Conservation (phyloP, 2,329 filamentous ascomycete species). For the Diaporthe vexans region DNA sequence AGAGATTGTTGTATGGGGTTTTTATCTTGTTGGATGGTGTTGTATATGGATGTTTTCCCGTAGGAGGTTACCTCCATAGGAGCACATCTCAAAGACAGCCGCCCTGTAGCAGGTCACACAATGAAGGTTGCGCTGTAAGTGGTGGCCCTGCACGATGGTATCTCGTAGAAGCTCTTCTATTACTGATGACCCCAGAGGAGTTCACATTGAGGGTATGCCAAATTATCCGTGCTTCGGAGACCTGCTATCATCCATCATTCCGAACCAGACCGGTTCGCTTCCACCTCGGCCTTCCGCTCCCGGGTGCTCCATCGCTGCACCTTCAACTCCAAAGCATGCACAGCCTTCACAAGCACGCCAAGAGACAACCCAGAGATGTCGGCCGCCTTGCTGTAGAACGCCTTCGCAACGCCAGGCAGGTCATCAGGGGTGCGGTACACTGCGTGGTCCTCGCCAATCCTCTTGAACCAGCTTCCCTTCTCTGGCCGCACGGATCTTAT, state of each 20-base stretch:
- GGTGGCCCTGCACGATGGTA: too few species aligned
- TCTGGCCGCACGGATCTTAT: slow-evolving; percentile 44
- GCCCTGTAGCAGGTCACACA: too few species aligned
- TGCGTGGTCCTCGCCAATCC: slow-evolving; percentile 53
- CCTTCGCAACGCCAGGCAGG: slow-evolving; percentile 56
- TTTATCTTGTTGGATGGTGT: too few species aligned
- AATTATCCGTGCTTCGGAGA: not conserved
- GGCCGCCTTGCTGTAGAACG: slow-evolving; percentile 59
- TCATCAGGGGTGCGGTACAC: slow-evolving; percentile 57
- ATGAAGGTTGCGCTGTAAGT: too few species aligned
- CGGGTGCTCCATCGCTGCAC: slow-evolving; percentile 52
- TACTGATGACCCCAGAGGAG: too few species aligned
- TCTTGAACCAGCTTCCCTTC: slow-evolving; percentile 41
- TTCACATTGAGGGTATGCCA: too few species aligned
- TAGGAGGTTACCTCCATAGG: too few species aligned
- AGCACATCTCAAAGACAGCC: too few species aligned
- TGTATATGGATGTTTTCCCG: too few species aligned
- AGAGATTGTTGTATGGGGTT: too few species aligned
- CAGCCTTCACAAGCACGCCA: slow-evolving; percentile 52
- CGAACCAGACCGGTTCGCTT: slow-evolving; percentile 24
- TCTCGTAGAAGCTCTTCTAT: too few species aligned
- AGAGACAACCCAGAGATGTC: slow-evolving; percentile 54
- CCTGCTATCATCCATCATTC: not conserved
- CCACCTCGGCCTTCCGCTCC: slow-evolving; percentile 43
- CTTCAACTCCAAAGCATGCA: slow-evolving; percentile 54